Base-by-base conservation (phyloP, 306 rosid species). In the Lathyrus aphaca region DNA sequence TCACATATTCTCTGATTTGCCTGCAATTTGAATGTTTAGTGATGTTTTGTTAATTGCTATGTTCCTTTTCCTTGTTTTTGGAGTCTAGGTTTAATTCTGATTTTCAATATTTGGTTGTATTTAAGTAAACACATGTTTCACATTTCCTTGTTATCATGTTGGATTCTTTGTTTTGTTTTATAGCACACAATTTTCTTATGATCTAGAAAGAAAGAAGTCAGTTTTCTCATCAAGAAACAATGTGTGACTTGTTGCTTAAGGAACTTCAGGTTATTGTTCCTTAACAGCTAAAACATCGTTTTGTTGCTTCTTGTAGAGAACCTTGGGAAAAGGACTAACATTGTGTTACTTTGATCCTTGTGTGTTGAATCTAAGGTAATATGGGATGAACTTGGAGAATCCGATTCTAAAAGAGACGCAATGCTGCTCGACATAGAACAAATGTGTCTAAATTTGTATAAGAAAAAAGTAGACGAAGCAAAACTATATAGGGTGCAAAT, bases 301-400 rank as follows among this genome's bases (percentile, higher is more conserved):
- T 64, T 44, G 29, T 10, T 59, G 9, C 59, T 66, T 8, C 42
- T 29, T 66, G 13, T 72, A 18, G 42, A 61, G 15, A 43, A 39
- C 18, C 6, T 66, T 38, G 3, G 59, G 15, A 68, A 19, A 16
- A 16, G 32, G n/a, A 62, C 45, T 50, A 30, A 50, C 63, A 57
- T 9, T 63, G 40, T 48, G 16, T 14, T 14, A 18, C 48, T 65
- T 43, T 74, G 70, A 45, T 71, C 39, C n/a, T 49, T 62, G 30
- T 65, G 57, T 71, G 66, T 61, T 73, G 78, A 70, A 74, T 74
- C 57, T 71, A 76, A 78, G 96, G 80, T 75, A 57, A 83, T 85
- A 72, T 91, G 97, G 97, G 89, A 91, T 54, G 96, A 91, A 79
- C 80, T 86, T 59, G 97, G 97, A 71, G 91, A 85, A 74, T 30